Evolutionary conservation across 2,329 filamentous ascomycete genomes (phyloP), one percentile per base, ranked within the genome.

Genomic region (Chaetomiaceae sp.): DNA sequence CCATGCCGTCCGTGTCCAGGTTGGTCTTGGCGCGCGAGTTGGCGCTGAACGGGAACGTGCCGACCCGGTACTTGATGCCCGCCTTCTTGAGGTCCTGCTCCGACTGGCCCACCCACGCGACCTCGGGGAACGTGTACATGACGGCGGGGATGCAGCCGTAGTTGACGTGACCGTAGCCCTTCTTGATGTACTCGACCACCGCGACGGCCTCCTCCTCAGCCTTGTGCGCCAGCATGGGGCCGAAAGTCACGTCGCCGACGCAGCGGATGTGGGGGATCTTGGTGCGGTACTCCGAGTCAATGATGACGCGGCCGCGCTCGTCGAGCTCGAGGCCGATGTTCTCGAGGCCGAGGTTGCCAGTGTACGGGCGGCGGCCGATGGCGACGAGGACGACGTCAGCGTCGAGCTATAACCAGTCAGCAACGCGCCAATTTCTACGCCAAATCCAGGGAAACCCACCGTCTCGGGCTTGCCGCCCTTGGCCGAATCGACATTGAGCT

Each of bases 1-100:
- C 94, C 72, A 96, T 77, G 64, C 94, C 94, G 55, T 99, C 94
- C 33, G 89, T 89, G 70, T 99, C 94, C 63, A 95, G 79, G 80
- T 97, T 99, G 69, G 94, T 99, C 88, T 97, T 99, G 65, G 94
- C 94, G 71, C 94, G 87, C 55, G 90, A 96, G 83, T 99, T 99
- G 77, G 94, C 94, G 68, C 85, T 88, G 82, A 99, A 99, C 64
- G 94, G 94, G 84, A 99, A 99, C 47, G 82, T 87, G 71, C 94
- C 94, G 68, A 91, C 79, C 67, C 89, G 89, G 84, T 96, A 99
- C 69, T 94, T 90, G 67, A 95, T 83, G 60, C 89, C 90, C 59
- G 87, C 81, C 62, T 84, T 84, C 82, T 97, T 96, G 61, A 99
- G 80, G 64, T 99, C 94, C 70, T 92, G 88, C 79, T 99, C 94